Evolutionary conservation across 1,284 basidiomycete genomes (phyloP), one percentile per base, ranked within the genome.

Genomic region (Irpex sp.): DNA sequence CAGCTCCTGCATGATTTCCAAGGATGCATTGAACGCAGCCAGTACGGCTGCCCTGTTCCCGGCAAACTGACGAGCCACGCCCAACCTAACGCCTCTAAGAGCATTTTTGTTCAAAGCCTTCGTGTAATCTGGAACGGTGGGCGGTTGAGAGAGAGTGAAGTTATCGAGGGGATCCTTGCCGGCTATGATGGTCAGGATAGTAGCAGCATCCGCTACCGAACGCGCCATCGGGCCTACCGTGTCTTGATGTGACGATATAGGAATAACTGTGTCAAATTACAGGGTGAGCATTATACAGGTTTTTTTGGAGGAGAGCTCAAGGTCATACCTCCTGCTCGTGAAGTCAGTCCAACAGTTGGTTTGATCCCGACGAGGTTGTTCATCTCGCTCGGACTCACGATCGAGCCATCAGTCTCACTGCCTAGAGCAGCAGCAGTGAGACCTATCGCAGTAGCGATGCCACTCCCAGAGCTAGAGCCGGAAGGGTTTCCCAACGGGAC

Each of bases 391-490:
- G 74, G 77, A 50, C 80, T 83, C 8, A 80, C 79, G 61, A 89
- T 88, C 60, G 84, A 87, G 8, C 87, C 86, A 67, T 87, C 83
- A 1, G 88, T 89, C 71, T 91, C 89, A 0, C 81, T 79, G 0
- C 89, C 89, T 0, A 91, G 77, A 0, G 86, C 76, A 0, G 80
- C 83, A 2, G 87, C 79, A 4, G 81, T 77, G 4, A 91, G 78
- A 3, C 88, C 88, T 21, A 89, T 87, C 0, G 87, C 82, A 1
- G 81, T 77, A 21, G 83, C 81, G 19, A 90, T 79, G 0, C 81
- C 89, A 39, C 84, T 85, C 1, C 89, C 89, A 3, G 86, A 83
- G 2, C 85, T 87, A 0, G 86, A 88, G 2, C 88, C 87, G 62
- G 83, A 85, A 0, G 89, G 87, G 66, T 88, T 80, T 0, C 79